Conservation (phyloP, 1,139 yeast genomes). For the Yamadazyma conglobata region DNA sequence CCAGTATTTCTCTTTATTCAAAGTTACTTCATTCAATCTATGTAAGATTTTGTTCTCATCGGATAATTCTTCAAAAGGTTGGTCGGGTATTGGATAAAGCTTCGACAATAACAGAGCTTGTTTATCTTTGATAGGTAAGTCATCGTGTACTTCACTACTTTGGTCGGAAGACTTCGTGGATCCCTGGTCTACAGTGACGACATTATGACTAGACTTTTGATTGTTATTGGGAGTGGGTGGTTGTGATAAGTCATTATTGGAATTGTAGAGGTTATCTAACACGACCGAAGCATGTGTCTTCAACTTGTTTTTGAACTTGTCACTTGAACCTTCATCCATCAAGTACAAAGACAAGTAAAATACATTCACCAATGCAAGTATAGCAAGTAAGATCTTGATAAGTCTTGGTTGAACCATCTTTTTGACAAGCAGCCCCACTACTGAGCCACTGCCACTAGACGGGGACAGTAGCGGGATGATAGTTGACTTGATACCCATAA, state of each 20-base stretch:
- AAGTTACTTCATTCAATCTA: slow-evolving; percentile 19
- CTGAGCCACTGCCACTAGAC: neutral
- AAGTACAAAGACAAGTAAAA: slow-evolving; percentile 18
- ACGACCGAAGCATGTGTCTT: slow-evolving; percentile 16
- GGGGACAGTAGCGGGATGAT: slow-evolving; percentile 3
- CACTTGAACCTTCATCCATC: slow-evolving; percentile 16
- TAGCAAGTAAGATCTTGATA: slow-evolving; percentile 18
- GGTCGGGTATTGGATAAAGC: slow-evolving; percentile 16
- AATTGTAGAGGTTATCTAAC: slow-evolving; percentile 11
- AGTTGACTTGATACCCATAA: slow-evolving; percentile 1
- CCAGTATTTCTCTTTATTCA: slow-evolving; percentile 23
- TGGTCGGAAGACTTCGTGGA: slow-evolving; percentile 5
- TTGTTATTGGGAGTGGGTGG: slow-evolving; percentile 1
- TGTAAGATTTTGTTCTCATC: slow-evolving; percentile 19
- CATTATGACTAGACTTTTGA: slow-evolving; percentile 5
- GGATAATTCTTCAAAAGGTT: slow-evolving; percentile 17
- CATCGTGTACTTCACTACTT: slow-evolving; percentile 10
- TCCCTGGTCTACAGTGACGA: slow-evolving; percentile 6
- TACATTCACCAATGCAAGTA: slow-evolving; percentile 19
- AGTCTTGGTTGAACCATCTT: slow-evolving; percentile 16
- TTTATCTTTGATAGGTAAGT: slow-evolving; percentile 7
- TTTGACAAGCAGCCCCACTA: slow-evolving; percentile 12
- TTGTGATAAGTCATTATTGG: neutral
- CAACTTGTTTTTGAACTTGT: slow-evolving; percentile 11
- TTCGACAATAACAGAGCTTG: slow-evolving; percentile 5